Conservation (phyloP, 192 early-diverging fungal genomes). For the Phlyctochytrium planicorne region DNA sequence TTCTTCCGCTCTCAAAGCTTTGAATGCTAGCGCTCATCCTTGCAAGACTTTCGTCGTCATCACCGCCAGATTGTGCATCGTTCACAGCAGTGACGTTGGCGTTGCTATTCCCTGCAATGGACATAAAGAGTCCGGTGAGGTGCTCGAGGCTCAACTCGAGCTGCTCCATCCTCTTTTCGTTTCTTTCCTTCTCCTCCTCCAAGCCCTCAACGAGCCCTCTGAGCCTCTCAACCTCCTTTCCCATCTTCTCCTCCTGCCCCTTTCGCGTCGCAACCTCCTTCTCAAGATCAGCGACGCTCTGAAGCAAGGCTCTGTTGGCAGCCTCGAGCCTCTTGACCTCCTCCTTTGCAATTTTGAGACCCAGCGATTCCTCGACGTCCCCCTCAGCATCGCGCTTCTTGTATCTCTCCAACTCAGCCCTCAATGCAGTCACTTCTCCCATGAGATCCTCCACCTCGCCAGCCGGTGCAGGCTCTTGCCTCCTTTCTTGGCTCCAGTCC, state of each 20-base stretch:
- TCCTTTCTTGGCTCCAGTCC: neutral
- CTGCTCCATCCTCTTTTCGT: neutral
- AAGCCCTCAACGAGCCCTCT: neutral
- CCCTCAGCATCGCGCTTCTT: neutral
- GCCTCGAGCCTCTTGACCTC: neutral
- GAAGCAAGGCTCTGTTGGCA: neutral
- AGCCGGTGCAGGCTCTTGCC: neutral
- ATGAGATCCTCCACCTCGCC: neutral
- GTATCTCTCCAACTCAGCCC: neutral
- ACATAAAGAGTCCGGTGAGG: neutral
- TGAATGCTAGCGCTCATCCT: too few species aligned
- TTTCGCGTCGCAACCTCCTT: neutral
- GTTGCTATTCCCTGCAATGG: neutral
- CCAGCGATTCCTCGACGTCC: neutral
- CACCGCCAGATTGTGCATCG: too few species aligned
- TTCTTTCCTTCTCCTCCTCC: neutral
- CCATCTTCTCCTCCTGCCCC: neutral
- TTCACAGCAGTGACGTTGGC: too few species aligned
- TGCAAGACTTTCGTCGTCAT: too few species aligned
- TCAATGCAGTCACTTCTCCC: neutral
- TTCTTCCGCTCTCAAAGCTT: too few species aligned
- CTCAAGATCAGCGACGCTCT: neutral
- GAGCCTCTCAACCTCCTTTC: neutral
- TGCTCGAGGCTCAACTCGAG: neutral
- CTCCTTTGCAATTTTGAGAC: neutral